phyloP scores from a whole-genome alignment of 2,329 filamentous ascomycete species.

The Lachnellula suecica region DNA sequence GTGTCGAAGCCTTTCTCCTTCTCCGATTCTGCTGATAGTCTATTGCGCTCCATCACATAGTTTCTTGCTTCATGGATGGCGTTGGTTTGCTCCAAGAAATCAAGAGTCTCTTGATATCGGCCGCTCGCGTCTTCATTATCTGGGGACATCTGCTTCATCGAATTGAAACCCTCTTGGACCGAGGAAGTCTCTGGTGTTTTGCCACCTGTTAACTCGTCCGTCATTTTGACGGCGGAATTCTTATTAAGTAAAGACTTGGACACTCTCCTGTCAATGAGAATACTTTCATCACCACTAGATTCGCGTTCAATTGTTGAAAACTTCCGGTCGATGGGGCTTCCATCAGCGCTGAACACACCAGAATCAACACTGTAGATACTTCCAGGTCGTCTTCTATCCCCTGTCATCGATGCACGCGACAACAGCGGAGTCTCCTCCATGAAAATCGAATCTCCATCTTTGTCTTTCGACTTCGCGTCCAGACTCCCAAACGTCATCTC shows the following conservation, averaged over 20 bases:
- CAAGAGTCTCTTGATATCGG: slow-evolving; percentile 42
- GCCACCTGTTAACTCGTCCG: slow-evolving; percentile 38
- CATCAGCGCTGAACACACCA: not conserved
- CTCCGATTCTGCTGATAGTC: slow-evolving; percentile 9
- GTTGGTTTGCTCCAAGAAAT: slow-evolving; percentile 39
- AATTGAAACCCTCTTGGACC: slow-evolving; percentile 37
- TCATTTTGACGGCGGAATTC: slow-evolving; percentile 22
- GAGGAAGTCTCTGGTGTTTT: slow-evolving; percentile 36
- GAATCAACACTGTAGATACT: not conserved
- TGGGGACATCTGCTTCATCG: slow-evolving; percentile 42
- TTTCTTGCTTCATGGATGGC: slow-evolving; percentile 36
- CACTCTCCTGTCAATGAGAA: not conserved
- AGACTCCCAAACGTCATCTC: slow-evolving; percentile 49
- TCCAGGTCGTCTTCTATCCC: slow-evolving; percentile 15
- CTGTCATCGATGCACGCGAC: slow-evolving; percentile 39
- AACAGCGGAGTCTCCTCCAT: slow-evolving; percentile 45
- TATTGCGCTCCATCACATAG: slow-evolving; percentile 25
- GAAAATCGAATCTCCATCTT: slow-evolving; percentile 40
- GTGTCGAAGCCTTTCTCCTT: slow-evolving; percentile 34
- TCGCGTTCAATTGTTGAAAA: no score
- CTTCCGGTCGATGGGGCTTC: no score
- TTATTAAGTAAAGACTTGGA: not conserved
- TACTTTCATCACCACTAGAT: not conserved
- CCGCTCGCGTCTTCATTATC: slow-evolving; percentile 43
- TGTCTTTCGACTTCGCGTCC: slow-evolving; percentile 35